These are phyloP conservation scores for Chara braunii DNA, from an alignment of 139 green algal genomes.

Conservation along the genomic window DNA sequence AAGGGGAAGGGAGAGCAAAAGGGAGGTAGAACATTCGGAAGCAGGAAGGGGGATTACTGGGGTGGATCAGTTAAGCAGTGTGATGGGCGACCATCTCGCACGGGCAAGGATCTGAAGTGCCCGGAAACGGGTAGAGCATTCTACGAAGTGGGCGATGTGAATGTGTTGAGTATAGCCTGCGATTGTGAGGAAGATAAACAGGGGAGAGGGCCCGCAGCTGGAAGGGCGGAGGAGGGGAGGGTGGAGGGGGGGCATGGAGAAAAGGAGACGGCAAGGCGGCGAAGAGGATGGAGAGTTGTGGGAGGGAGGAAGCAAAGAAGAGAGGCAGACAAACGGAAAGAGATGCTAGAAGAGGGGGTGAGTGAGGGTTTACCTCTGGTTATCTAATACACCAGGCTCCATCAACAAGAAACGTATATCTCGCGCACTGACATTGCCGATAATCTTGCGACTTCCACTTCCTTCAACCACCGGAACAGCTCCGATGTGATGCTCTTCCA, in stretches of 20 bases:
- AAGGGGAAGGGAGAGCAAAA: too few relatives aligned
- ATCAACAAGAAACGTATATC: constrained; percentile 32
- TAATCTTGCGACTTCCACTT: neutral
- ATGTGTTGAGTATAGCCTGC: too few relatives aligned
- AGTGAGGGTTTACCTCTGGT: neutral
- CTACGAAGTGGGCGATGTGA: too few relatives aligned
- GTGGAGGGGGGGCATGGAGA: neutral
- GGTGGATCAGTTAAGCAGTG: too few relatives aligned
- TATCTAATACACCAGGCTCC: constrained; percentile 15
- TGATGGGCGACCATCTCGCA: too few relatives aligned
- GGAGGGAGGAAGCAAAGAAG: neutral
- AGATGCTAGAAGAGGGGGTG: neutral
- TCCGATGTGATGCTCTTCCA: constrained; percentile 9
- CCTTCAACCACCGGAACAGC: constrained; percentile 20
- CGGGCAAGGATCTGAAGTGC: too few relatives aligned
- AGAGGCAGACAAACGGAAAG: neutral
- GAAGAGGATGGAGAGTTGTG: neutral
- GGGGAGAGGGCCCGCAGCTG: too few relatives aligned
- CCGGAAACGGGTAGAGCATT: too few relatives aligned
- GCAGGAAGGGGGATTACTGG: too few relatives aligned
- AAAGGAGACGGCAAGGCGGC: neutral
- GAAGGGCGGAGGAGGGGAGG: neutral
- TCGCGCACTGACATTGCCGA: constrained; percentile 24
- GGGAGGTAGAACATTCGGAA: too few relatives aligned
- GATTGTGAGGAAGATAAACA: too few relatives aligned